Conservation (phyloP, 2,329 filamentous ascomycete species). For the Hysterium pulicare region DNA sequence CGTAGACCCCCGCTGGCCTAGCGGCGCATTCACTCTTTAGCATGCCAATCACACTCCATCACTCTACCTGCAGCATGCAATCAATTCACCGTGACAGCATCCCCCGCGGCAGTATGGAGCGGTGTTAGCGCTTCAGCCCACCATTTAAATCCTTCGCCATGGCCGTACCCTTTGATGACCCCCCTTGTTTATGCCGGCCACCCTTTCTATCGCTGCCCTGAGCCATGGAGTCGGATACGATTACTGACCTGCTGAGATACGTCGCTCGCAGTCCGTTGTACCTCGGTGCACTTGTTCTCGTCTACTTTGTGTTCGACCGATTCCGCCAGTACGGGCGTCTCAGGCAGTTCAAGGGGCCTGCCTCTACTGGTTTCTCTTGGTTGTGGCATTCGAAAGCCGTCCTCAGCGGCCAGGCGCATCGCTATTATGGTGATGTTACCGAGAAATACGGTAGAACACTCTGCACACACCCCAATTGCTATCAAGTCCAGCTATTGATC, state of each 20-base stretch:
- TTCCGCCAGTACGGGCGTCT: slow-evolving; percentile 15
- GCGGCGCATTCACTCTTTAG: neutral
- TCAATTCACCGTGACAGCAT: neutral
- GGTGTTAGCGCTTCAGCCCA: neutral
- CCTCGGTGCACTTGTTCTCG: neutral
- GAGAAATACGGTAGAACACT: slow-evolving; percentile 22
- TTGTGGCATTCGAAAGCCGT: slow-evolving; percentile 18
- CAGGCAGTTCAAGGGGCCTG: slow-evolving; percentile 19
- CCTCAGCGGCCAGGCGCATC: slow-evolving; percentile 14
- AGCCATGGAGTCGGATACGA: neutral
- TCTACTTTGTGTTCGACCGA: slow-evolving; percentile 10
- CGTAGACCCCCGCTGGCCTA: neutral
- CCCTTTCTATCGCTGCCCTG: neutral
- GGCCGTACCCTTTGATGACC: neutral
- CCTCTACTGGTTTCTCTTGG: slow-evolving; percentile 21
- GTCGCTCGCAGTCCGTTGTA: neutral
- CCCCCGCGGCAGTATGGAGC: neutral
- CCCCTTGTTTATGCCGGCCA: neutral
- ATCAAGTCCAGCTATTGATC: neutral
- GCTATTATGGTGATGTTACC: slow-evolving; percentile 17
- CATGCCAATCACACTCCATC: neutral
- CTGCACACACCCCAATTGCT: neutral
- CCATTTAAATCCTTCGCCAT: neutral
- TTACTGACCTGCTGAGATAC: neutral
- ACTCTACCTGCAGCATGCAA: too few species aligned